Conservation (phyloP, 176 grass and related monocot species). For the maize (Zea mays) region DNA sequence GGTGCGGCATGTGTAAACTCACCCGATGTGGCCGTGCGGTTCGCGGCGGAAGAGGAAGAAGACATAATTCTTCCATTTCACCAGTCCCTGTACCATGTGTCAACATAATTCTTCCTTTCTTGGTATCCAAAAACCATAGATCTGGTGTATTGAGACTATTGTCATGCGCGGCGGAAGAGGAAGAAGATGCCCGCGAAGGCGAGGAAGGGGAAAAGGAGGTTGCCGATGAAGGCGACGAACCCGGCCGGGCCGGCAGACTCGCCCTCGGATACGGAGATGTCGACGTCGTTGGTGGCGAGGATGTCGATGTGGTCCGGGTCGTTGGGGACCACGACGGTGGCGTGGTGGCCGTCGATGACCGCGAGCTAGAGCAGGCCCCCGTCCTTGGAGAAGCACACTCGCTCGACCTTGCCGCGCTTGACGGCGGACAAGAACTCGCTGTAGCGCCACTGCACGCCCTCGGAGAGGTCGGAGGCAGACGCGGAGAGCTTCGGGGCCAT, state of each 20-base stretch:
- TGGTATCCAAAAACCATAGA: no score
- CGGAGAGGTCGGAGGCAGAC: constrained; percentile 61
- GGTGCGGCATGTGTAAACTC: no score
- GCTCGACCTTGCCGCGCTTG: constrained; percentile 87
- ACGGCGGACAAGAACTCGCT: constrained; percentile 93
- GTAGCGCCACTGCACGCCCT: constrained; percentile 87
- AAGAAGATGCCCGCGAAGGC: constrained; percentile 93
- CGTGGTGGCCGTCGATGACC: constrained; percentile 70
- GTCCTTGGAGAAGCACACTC: constrained; percentile 89
- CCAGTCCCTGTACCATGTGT: no score
- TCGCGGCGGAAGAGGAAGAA: no score
- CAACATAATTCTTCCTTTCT: no score
- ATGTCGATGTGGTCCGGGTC: constrained; percentile 97
- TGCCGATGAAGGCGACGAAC: constrained; percentile 67
- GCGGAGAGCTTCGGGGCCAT: constrained; percentile 54
- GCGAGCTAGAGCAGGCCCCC: constrained; percentile 74
- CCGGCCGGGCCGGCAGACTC: constrained; percentile 56
- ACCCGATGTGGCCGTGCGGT: no score
- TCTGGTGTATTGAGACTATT: no score
- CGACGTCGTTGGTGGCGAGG: constrained; percentile 90
- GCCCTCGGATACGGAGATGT: constrained; percentile 96
- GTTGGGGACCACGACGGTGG: constrained; percentile 74
- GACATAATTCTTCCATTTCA: no score
- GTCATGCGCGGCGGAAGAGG: constrained; percentile 93
- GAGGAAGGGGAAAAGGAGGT: constrained; percentile 90